phyloP scores from a whole-genome alignment of 129 eudicot genomes.

The Centaurea solstitialis region DNA sequence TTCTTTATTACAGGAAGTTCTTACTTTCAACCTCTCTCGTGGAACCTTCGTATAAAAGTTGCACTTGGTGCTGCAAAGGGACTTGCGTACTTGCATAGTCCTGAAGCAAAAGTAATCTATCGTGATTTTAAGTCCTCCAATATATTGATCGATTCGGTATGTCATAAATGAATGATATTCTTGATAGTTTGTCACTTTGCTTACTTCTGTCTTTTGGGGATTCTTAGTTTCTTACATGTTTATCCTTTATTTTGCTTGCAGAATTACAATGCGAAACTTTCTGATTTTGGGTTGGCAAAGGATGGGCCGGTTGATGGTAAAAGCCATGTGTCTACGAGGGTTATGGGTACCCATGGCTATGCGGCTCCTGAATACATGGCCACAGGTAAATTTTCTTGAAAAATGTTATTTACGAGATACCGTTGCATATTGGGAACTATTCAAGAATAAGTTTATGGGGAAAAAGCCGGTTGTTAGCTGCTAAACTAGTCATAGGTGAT shows the following conservation, averaged over 20 bases:
- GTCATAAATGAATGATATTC: slow-evolving; percentile 16
- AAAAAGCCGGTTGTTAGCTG: no score
- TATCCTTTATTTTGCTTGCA: slow-evolving; percentile 26
- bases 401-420: not conserved
- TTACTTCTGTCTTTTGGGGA: not conserved
- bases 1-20: slow-evolving; percentile 52
- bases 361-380: slow-evolving; percentile 89
- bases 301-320: slow-evolving; percentile 79
- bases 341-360: slow-evolving; percentile 80
- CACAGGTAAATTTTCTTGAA: slow-evolving; percentile 54
- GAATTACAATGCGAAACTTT: slow-evolving; percentile 81
- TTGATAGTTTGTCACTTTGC: not conserved
- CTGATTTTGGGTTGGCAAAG: slow-evolving; percentile 92
- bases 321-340: slow-evolving; percentile 83
- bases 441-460: not conserved
- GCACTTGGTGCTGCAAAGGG: slow-evolving; percentile 92
- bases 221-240: not conserved
- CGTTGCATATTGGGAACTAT: no score
- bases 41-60: slow-evolving; percentile 72
- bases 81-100: slow-evolving; percentile 73
- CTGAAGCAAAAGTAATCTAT: slow-evolving; percentile 71
- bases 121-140: slow-evolving; percentile 79
- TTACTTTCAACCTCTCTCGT: slow-evolving; percentile 72
- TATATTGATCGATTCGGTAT: slow-evolving; percentile 70
- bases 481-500: no score